Base-by-base conservation (phyloP, 306 rosid genomes). In the Malus fusca region DNA sequence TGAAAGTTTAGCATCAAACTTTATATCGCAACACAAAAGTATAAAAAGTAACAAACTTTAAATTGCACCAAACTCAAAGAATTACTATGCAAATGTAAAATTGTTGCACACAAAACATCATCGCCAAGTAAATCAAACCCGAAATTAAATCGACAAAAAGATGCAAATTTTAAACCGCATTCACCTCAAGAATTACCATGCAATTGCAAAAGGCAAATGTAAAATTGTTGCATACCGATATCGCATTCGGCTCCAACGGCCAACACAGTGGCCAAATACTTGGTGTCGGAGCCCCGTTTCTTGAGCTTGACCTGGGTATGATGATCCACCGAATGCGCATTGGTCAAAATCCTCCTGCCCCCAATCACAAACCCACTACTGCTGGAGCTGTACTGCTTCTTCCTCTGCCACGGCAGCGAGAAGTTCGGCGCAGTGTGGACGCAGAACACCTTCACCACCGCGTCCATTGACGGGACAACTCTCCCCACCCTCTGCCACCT, bases 221-320 rank as follows among this genome's bases (percentile, higher is more conserved):
- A 17, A 63, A 30, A 63, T 3, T 6, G n/a, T 69, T n/a, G 40
- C 79, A 44, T 80, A 84, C 84, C 87, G 12, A 92, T 87, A 71
- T 92, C 97, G 53, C 97, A 92, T 66, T 92, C 96, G 11, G 97
- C 90, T 73, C 97, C 97, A 70, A 92, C 87, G 73, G 96, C 96
- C 28, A 92, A 87, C 33, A 92, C 93, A 17, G 88, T 92, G 33
- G 97, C 97, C 89, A 92, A 78, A 85, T 85, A 92, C 81, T 92
- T 90, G n/a, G 90, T 88, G 52, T 92, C 93, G 8, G 96, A 89
- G 69, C 97, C 97, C 44, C 93, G 96, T 76, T 90, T 92, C 86
- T 89, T 92, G 62, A 92, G 88, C 87, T 90, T 92, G 8, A 92
- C 96, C 84, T 85, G 96, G 1, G 93, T 92, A 42, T 87, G 87